Base-by-base conservation (phyloP, 768 basidiomycete genomes). In the Tephrocybe sp. region DNA sequence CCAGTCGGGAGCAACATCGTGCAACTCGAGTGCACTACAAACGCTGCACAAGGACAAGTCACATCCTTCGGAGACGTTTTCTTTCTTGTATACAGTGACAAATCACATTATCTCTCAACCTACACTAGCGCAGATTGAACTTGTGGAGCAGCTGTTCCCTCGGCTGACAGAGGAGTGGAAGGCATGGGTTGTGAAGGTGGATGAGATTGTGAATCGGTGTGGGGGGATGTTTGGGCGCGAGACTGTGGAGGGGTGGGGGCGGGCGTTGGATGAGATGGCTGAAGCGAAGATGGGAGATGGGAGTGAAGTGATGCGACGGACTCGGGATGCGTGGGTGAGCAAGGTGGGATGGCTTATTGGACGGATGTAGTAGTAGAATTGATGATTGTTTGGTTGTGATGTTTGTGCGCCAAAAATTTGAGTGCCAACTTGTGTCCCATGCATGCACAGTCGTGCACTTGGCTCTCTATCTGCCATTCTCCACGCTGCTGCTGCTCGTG, bases 271-370 rank as follows among this genome's bases (percentile, higher is more conserved):
- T 46, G 78, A 78, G 36, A 78, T 86, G 59, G 83, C 83, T 4
- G 76, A 76, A 31, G 69, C 70, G 16, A 80, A 81, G 52, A 68
- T 64, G 19, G 52, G 61, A 34, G 70, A 70, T 36, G 67, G 67
- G 19, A 60, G 63, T 34, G 58, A 63, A 2, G 57, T 70, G 16
- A 72, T 80, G 71, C 63, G 69, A 47, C 56, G 56, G 10, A 58
- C 74, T 30, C 59, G 76, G 42, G 84, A 91, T 61, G 68, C 70
- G 27, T 91, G 88, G 88, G 78, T 91, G 13, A 56, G 63, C 13
- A 86, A 80, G 59, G 88, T 88, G 21, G 89, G 90, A 1, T 92
- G 91, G 90, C 62, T 89, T 27, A 83, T 88, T 7, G 84, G 86
- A 3, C 66, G 72, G 52, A 63, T 62, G n/a, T 55, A 57, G 25